phyloP scores from a whole-genome alignment of 805 yeast species.

The Cyberlindnera misumaiensis region DNA sequence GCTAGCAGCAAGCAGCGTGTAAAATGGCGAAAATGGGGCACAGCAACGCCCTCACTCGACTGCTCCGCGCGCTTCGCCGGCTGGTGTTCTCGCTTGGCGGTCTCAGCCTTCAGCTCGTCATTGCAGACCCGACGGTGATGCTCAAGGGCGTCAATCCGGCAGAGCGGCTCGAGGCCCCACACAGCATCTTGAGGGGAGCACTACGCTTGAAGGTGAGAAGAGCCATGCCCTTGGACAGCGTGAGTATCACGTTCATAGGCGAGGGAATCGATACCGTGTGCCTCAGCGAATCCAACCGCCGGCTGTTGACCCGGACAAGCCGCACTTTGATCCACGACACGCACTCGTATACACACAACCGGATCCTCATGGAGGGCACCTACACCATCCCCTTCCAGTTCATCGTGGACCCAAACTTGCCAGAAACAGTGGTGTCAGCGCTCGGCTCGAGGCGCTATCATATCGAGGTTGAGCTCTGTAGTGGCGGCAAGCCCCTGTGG shows the following conservation, averaged over 20 bases:
- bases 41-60: too few relatives aligned
- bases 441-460: constrained; percentile 14
- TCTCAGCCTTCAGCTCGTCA: constrained; percentile 5
- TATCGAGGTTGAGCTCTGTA: constrained; percentile 8
- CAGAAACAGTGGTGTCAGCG: constrained; percentile 11
- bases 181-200: constrained; percentile 10
- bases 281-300: neutral
- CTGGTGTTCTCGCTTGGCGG: constrained; percentile 2
- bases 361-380: constrained; percentile 10
- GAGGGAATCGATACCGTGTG: constrained; percentile 6
- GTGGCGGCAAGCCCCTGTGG: neutral
- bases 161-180: constrained; percentile 12
- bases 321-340: constrained; percentile 11
- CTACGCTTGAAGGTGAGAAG: constrained; percentile 9
- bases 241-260: constrained; percentile 15
- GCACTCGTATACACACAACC: constrained; percentile 4
- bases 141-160: constrained; percentile 15
- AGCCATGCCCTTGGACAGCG: constrained; percentile 5
- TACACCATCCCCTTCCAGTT: constrained; percentile 21
- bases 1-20: too few relatives aligned
- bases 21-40: too few relatives aligned
- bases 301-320: constrained; percentile 3
- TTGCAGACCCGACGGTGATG: constrained; percentile 10
- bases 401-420: constrained; percentile 12
- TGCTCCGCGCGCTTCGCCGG: neutral